Percentiles rank a stretch among this genome's conserved stretches.
Conservation (phyloP, 2,329 filamentous ascomycete genomes). For the Pseudopithomyces maydicus region DNA sequence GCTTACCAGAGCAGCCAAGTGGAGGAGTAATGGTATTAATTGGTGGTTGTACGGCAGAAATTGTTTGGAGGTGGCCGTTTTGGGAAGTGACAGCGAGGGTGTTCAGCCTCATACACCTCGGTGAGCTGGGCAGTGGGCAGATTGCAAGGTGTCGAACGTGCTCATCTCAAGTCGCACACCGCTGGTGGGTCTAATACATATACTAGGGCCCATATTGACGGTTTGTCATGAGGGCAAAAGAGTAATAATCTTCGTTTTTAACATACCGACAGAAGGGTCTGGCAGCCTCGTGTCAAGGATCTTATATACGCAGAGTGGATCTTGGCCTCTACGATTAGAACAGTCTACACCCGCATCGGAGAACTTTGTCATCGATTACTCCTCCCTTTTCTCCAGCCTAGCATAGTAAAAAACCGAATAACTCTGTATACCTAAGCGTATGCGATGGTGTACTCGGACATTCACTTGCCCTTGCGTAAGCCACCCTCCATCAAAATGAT, state of each 20-base stretch:
- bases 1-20: slow-evolving; percentile 14
- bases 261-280: not conserved
- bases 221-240: slow-evolving; percentile 10
- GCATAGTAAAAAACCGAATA: not conserved
- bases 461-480: slow-evolving; percentile 30
- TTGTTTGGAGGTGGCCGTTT: not conserved
- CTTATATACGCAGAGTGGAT: not conserved
- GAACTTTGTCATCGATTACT: slow-evolving; percentile 1
- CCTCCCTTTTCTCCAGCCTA: not conserved
- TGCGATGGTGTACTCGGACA: slow-evolving; percentile 28
- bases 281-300: not conserved
- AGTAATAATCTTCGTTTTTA: slow-evolving; percentile 9
- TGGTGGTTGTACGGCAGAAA: not conserved
- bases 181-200: slow-evolving; percentile 1
- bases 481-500: not conserved
- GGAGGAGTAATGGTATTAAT: slow-evolving; percentile 4
- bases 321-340: not conserved
- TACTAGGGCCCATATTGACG: not conserved
- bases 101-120: not conserved
- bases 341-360: not conserved
- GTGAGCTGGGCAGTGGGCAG: not conserved
- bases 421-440: slow-evolving; percentile 1
- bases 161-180: not conserved
- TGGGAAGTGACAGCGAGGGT: not conserved
- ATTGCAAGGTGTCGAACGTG: not conserved